Evolutionary conservation across 805 yeast genomes (phyloP).

Genomic region (Priceomyces carsonii): DNA sequence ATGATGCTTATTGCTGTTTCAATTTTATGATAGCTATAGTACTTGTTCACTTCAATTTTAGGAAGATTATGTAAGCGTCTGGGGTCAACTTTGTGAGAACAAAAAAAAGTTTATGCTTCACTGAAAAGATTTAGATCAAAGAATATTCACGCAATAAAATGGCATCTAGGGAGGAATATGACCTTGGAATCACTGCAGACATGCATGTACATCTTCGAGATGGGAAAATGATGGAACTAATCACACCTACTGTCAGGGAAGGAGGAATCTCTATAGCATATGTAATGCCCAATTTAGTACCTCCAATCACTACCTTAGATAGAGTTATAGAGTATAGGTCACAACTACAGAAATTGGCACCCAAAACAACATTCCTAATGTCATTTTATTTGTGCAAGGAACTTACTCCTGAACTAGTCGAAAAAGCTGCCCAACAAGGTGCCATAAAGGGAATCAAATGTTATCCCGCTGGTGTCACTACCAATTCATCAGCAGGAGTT

Average conservation of each 20-base stretch:
- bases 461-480: slow-evolving; percentile 99
- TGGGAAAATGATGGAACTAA: slow-evolving; percentile 87
- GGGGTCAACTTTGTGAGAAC: no score
- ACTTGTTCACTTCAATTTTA: no score
- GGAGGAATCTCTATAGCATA: slow-evolving; percentile 94
- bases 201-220: slow-evolving; percentile 96
- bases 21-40: no score
- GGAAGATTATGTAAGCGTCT: no score
- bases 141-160: no score
- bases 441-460: slow-evolving; percentile 89
- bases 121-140: no score
- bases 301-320: slow-evolving; percentile 82
- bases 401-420: slow-evolving; percentile 83
- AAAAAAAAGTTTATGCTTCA: no score
- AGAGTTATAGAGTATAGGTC: slow-evolving; percentile 70
- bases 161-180: slow-evolving; percentile 27
- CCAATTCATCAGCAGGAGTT: slow-evolving; percentile 90
- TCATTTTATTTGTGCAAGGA: slow-evolving; percentile 78
- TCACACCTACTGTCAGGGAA: slow-evolving; percentile 83
- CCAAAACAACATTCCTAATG: slow-evolving; percentile 88
- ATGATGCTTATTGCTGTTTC: no score
- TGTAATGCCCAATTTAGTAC: slow-evolving; percentile 94
- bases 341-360: slow-evolving; percentile 63
- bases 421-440: slow-evolving; percentile 68
- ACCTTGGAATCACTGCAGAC: slow-evolving; percentile 79